Evolutionary conservation across 2,329 filamentous ascomycete species (phyloP).

Genomic region (Penicillium sp.): DNA sequence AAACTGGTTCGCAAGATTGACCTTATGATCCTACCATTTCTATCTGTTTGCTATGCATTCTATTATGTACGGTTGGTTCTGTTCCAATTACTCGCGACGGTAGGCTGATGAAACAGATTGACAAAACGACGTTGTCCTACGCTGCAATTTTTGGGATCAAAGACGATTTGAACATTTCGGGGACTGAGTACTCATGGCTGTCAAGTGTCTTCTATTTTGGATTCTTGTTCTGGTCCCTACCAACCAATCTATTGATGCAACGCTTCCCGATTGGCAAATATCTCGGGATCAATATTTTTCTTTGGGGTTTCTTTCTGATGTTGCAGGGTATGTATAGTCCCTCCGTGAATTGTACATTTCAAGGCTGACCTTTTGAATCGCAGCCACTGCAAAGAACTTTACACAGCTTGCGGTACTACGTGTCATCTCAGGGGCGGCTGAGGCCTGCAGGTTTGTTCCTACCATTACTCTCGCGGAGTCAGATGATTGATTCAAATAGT

Average conservation of each 20-base stretch:
- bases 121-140: slow-evolving; percentile 38
- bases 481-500: background rate
- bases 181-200: slow-evolving; percentile 42
- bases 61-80: slow-evolving; percentile 31
- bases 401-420: slow-evolving; percentile 51
- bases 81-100: background rate
- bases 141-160: slow-evolving; percentile 55
- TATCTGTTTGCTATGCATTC: slow-evolving; percentile 52
- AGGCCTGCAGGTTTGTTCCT: slow-evolving; percentile 35
- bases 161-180: slow-evolving; percentile 42
- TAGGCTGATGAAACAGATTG: background rate
- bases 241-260: slow-evolving; percentile 15
- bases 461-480: background rate
- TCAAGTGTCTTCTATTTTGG: slow-evolving; percentile 46
- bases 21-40: slow-evolving; percentile 53
- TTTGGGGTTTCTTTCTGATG: slow-evolving; percentile 43
- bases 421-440: slow-evolving; percentile 54
- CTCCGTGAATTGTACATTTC: background rate
- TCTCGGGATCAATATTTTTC: slow-evolving; percentile 45
- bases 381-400: slow-evolving; percentile 52
- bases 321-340: slow-evolving; percentile 25
- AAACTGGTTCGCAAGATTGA: slow-evolving; percentile 54
- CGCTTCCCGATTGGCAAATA: slow-evolving; percentile 32
- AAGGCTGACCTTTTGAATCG: background rate
- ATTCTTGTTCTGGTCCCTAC: slow-evolving; percentile 32